Base-by-base conservation (phyloP, 768 basidiomycete species). In the Kondoa malvinella region DNA sequence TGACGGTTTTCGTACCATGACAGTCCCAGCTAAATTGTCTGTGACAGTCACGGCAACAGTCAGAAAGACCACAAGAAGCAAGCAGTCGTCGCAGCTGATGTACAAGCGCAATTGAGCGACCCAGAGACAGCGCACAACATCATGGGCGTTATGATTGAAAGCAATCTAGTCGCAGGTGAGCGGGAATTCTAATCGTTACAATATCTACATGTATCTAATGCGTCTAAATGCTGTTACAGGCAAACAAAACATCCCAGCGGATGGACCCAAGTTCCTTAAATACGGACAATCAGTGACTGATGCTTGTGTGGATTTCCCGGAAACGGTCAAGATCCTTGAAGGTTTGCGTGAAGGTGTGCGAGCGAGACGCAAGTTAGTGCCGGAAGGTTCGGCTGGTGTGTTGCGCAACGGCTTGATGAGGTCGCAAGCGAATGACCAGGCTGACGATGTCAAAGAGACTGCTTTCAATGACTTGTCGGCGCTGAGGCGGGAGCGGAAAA, bases 91-190 rank as follows among this genome's bases (percentile, higher is more conserved):
- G 89, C 88, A 4, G 87, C 89, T 33, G 86, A 94, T 75, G 86
- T 99, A 71, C 92, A 90, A 1, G 26, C 62, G 71, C 73, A 74
- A 72, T 65, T 72, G 66, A 70, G 56, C 26, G 64, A 65, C 21
- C 21, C 32, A 21, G 92, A 88, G 0, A 82, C 85, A 0, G 73
- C 79, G 3, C 65, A 69, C 15, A 79, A 82, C 69, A 91, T 94
- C 73, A 86, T 89, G 83, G 91, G 90, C 59, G 88, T 92, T 66
- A 97, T 96, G 92, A 81, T 97, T 67, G 94, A 96, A 78, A 89
- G 87, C 57, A 92, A 94, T 76, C 81, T 96, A 63, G 81, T 85
- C 4, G 89, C 88, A 66, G 76, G 76, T 69, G 34, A 27, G 68
- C 64, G 27, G n/a, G 14, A 27, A 1, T 8, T n/a, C n/a, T 1